Evolutionary conservation across 257 asterid genomes (phyloP).

Genomic region (Nicotiana otophora): DNA sequence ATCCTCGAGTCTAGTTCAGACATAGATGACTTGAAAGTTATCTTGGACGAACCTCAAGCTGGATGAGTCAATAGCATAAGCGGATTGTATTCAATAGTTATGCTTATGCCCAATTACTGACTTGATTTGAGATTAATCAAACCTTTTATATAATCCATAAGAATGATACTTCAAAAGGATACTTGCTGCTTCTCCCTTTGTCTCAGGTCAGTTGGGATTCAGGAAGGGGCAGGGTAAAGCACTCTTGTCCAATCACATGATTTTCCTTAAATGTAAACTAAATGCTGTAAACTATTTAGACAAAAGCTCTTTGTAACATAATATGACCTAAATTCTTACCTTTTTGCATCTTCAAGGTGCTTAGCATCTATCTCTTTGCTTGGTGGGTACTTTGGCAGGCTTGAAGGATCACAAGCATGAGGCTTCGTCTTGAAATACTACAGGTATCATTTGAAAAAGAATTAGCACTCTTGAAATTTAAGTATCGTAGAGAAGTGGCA

Average conservation of each 20-base stretch:
- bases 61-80: not conserved
- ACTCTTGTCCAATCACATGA: not conserved
- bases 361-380: slow-evolving; percentile 92
- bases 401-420: slow-evolving; percentile 80
- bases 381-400: slow-evolving; percentile 87
- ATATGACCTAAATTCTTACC: slow-evolving; percentile 31
- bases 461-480: not conserved
- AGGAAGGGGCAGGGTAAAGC: not conserved
- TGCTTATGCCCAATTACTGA: not conserved
- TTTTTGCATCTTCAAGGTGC: slow-evolving; percentile 61
- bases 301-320: not conserved
- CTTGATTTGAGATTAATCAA: not conserved
- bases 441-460: not conserved
- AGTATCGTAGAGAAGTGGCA: not conserved
- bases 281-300: not conserved
- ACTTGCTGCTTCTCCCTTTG: not conserved
- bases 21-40: not conserved
- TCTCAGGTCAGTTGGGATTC: not conserved
- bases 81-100: not conserved
- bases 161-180: not conserved
- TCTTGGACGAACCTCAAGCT: not conserved
- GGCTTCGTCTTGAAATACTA: slow-evolving; percentile 92
- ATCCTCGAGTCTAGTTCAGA: not conserved
- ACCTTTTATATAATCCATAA: not conserved
- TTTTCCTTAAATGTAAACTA: not conserved